Evolutionary conservation across 108 stramenopile genomes (phyloP).

Genomic region (Cylindrotheca fusiformis): DNA sequence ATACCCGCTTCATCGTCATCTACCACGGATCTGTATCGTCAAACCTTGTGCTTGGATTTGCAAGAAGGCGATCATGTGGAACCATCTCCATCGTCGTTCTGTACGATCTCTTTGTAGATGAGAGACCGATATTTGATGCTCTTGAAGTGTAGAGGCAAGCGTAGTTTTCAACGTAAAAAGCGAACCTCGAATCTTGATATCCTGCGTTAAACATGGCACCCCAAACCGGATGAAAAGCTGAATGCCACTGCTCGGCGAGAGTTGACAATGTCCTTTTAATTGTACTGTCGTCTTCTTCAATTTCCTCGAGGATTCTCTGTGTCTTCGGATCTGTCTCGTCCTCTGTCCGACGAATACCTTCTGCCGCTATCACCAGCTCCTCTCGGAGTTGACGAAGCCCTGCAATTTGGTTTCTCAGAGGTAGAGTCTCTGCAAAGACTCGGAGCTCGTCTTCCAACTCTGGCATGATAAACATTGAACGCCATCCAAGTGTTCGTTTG

Average conservation of each 20-base stretch:
- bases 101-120: constrained; percentile 56
- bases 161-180: constrained; percentile 91
- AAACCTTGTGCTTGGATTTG: constrained; percentile 13
- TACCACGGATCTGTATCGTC: constrained; percentile 28
- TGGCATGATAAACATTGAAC: constrained; percentile 88
- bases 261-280: constrained; percentile 59
- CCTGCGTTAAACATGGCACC: constrained; percentile 91
- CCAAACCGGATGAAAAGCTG: constrained; percentile 79
- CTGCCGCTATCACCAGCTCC: constrained; percentile 52
- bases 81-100: constrained; percentile 71
- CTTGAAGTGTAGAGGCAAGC: constrained; percentile 92
- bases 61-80: constrained; percentile 68
- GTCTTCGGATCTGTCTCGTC: constrained; percentile 27
- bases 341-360: constrained; percentile 31
- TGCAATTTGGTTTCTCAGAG: constrained; percentile 47
- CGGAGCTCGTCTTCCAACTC: constrained; percentile 85
- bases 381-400: constrained; percentile 60
- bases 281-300: constrained; percentile 67
- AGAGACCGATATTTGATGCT: constrained; percentile 86
- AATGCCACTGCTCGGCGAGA: constrained; percentile 60
- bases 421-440: constrained; percentile 46
- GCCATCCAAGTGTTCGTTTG: constrained; percentile 95
- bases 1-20: no score
- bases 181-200: constrained; percentile 94
- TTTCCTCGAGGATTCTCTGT: constrained; percentile 42